A percentile compares a stretch with the other conserved stretches of the same genome.
Conservation (phyloP, 2,329 filamentous ascomycete genomes). For the Talaromyces islandicus region DNA sequence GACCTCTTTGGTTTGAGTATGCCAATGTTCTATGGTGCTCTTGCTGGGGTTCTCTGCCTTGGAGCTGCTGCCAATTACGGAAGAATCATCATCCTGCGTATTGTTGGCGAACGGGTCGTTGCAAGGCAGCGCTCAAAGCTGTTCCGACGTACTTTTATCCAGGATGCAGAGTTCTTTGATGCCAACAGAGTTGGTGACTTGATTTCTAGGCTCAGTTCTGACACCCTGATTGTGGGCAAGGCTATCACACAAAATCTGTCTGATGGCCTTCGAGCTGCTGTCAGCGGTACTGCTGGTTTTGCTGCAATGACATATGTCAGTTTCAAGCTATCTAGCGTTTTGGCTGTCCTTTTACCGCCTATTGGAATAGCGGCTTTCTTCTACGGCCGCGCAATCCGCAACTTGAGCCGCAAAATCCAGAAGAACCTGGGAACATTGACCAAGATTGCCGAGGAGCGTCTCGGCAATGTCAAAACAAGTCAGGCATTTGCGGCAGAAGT, state of each 20-base stretch:
- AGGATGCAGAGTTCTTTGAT: conserved; percentile 98
- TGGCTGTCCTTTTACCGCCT: conserved; percentile 82
- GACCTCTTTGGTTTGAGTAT: conserved; percentile 78
- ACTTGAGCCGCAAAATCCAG: conserved; percentile 86
- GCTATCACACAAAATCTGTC: conserved; percentile 97
- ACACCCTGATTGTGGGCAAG: conserved; percentile 97
- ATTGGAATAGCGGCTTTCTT: conserved; percentile 86
- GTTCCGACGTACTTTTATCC: conserved; percentile 87
- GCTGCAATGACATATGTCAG: conserved; percentile 94
- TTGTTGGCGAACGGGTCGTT: conserved; percentile 92
- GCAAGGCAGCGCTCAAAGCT: conserved; percentile 81
- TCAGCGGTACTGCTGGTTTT: conserved; percentile 86
- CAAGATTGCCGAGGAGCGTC: conserved; percentile 95
- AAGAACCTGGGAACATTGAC: conserved; percentile 87
- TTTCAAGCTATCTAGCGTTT: conserved; percentile 78
- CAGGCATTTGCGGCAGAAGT: conserved; percentile 94
- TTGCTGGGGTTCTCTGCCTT: conserved; percentile 69
- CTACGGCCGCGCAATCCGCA: conserved; percentile 83
- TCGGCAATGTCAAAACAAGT: conserved; percentile 93
- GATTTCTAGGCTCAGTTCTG: conserved; percentile 89
- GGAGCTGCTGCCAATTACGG: conserved; percentile 91
- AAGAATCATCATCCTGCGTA: conserved; percentile 83
- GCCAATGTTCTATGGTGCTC: conserved; percentile 78
- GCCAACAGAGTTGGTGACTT: conserved; percentile 94
- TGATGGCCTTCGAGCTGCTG: conserved; percentile 83